Evolutionary conservation across 768 basidiomycete species (phyloP).

Genomic region (Rhodotorula graminis): DNA sequence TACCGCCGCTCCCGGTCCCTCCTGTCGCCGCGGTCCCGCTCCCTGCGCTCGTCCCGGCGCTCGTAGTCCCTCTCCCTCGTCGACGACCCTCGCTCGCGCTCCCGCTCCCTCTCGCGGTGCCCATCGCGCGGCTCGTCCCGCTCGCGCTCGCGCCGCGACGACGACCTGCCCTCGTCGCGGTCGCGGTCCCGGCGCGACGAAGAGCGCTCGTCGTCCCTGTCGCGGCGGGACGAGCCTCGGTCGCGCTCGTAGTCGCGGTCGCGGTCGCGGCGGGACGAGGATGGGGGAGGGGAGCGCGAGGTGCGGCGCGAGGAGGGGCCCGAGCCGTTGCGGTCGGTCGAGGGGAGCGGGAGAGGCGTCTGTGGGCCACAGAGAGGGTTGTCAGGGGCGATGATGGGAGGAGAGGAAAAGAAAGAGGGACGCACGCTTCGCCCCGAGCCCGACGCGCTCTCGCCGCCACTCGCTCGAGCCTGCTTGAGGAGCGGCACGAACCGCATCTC

Average conservation of each 20-base stretch:
- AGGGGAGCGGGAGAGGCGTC: slow-evolving; percentile 28
- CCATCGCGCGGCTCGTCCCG: not conserved
- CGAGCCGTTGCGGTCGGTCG: not conserved
- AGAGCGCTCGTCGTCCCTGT: not conserved
- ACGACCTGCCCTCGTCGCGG: not conserved
- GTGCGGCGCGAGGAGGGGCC: slow-evolving; percentile 32
- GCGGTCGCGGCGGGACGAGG: slow-evolving; percentile 45
- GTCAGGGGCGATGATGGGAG: not conserved
- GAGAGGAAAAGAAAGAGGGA: not conserved
- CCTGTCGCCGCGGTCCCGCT: not conserved
- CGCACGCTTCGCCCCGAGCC: slow-evolving; percentile 16
- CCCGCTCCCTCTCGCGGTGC: slow-evolving; percentile 1
- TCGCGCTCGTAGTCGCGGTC: slow-evolving; percentile 40
- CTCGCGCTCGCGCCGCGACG: not conserved
- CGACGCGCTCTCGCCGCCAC: slow-evolving; percentile 1
- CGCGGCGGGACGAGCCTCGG: slow-evolving; percentile 3
- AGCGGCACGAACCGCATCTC: slow-evolving; percentile 82
- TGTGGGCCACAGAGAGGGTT: slow-evolving; percentile 54
- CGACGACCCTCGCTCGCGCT: not conserved
- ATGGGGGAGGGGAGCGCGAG: not conserved
- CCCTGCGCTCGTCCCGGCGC: not conserved
- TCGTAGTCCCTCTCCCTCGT: too few species aligned
- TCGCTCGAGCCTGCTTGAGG: slow-evolving; percentile 59
- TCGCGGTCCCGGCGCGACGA: not conserved
- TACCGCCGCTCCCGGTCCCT: too few species aligned